Percentiles rank a stretch among this genome's conserved stretches.
These are phyloP conservation scores for Heimioporus sp. DNA, from an alignment of 768 basidiomycete genomes.

Conservation along the genomic window DNA sequence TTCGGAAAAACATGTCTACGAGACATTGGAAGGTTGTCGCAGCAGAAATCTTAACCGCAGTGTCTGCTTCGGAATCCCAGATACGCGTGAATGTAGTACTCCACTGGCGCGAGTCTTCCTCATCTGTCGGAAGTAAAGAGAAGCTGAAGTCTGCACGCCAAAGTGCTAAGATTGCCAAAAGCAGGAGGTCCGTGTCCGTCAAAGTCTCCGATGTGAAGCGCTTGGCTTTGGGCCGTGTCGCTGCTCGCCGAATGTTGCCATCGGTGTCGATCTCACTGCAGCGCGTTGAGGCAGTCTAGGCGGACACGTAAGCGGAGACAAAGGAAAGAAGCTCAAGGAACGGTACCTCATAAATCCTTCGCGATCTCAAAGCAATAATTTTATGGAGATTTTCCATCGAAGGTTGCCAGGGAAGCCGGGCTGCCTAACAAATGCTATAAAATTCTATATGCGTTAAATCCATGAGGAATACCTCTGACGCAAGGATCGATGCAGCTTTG, in stretches of 20 bases:
- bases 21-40: conserved; percentile 49
- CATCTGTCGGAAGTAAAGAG: conserved; percentile 45
- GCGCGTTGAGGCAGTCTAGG: conserved; percentile 48
- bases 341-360: conserved; percentile 56
- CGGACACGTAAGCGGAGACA: conserved; percentile 8
- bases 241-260: conserved; percentile 52
- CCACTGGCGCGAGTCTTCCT: conserved; percentile 46
- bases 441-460: neutral
- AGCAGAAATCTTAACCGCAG: conserved; percentile 60
- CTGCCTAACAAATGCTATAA: conserved; percentile 38
- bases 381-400: conserved; percentile 47
- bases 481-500: conserved; percentile 67
- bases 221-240: conserved; percentile 59
- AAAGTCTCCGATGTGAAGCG: conserved; percentile 57
- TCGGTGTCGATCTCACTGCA: conserved; percentile 61
- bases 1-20: conserved; percentile 43
- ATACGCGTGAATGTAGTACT: conserved; percentile 45
- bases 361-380: conserved; percentile 46
- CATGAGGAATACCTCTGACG: conserved; percentile 53
- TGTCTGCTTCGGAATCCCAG: conserved; percentile 64
- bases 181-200: conserved; percentile 65
- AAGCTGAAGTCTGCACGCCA: conserved; percentile 61
- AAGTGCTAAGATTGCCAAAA: conserved; percentile 65
- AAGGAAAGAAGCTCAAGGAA: conserved; percentile 4
- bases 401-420: conserved; percentile 55